Base-by-base conservation (phyloP, 495 filamentous ascomycete species). In the Beverwykella pulmonaria region DNA sequence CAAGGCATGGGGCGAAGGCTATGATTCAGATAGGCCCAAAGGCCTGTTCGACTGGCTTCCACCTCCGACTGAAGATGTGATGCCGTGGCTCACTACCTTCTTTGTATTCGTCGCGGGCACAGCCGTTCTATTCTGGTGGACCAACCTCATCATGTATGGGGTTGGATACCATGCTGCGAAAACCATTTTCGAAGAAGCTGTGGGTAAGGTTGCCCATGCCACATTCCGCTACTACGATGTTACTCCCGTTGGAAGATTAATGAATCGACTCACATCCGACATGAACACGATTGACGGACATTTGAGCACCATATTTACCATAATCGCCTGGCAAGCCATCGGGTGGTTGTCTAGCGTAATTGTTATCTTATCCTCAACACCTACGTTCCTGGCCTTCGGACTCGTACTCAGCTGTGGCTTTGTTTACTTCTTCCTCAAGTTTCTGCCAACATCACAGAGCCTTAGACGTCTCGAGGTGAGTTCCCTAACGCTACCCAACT, bases 171-270 rank as follows among this genome's bases (percentile, higher is more conserved):
- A 81, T 59, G 88, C 91, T 2, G 90, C 88, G n/a, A 87, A 86
- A 69, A 77, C 79, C 26, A 79, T 95, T 61, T 95, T 94, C 70
- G 78, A 79, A 53, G 80, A 84, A 32, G 86, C 89, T 14, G 86
- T 94, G 79, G 66, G 82, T 8, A 82, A 82, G 32, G 89, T 93
- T 59, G 87, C 85, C 70, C 82, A 87, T 74, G 90, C 91, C 19
- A 93, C 88, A 1, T 95, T 95, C 75, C 86, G 90, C 36, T 95
- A 91, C 75, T 92, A 92, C 79, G 91, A 95, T 74, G 84, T 91
- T 5, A 95, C 91, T 2, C 91, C 91, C 0, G 84, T 92, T 20
- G 91, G 91, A 0, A 83, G 90, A 23, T 78, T 96, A 68, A 93
- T 93, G 90, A 96, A 96, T 73, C 84, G 92, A 19, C 77, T 96